phyloP scores from a whole-genome alignment of 2,329 filamentous ascomycete genomes.

The Coniochaeta ligniaria region DNA sequence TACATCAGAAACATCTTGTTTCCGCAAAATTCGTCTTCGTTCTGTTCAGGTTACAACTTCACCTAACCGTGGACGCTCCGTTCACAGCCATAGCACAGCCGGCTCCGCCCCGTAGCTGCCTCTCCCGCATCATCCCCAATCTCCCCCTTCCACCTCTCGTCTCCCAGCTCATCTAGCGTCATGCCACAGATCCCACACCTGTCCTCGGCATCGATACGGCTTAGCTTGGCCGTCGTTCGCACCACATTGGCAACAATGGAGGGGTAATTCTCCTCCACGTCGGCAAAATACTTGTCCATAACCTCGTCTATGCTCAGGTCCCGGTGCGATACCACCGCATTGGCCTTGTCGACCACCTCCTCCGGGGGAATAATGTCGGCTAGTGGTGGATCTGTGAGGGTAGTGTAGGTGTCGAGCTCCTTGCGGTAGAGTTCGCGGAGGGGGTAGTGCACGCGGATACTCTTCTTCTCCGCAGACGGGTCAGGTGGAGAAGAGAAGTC shows the following conservation, averaged over 20 bases:
- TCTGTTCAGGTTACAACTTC: not conserved
- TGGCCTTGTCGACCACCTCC: conserved; percentile 8
- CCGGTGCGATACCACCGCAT: conserved; percentile 53
- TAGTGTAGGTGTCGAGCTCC: conserved; percentile 65
- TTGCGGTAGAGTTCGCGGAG: conserved; percentile 78
- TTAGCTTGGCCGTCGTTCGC: conserved; percentile 77
- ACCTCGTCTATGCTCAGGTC: conserved; percentile 86
- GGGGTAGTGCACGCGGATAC: conserved; percentile 59
- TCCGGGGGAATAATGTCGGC: conserved; percentile 30
- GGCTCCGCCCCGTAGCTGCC: conserved; percentile 19
- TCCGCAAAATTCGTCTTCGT: not conserved
- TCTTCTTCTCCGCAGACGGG: not conserved
- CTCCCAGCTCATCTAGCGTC: conserved; percentile 54
- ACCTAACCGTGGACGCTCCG: conserved; percentile 44
- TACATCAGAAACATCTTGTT: not conserved
- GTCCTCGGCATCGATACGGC: conserved; percentile 32
- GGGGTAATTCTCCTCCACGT: conserved; percentile 78
- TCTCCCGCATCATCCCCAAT: conserved; percentile 37
- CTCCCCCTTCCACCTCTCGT: conserved; percentile 56
- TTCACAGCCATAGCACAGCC: conserved; percentile 68
- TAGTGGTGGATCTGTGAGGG: conserved; percentile 44
- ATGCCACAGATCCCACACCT: conserved; percentile 65
- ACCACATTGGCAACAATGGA: conserved; percentile 95
- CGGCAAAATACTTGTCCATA: conserved; percentile 81
- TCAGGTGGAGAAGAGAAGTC: not conserved